These are phyloP conservation scores for Kluyveromyces sp. DNA, from an alignment of 1,139 yeast species.

Conservation along the genomic window DNA sequence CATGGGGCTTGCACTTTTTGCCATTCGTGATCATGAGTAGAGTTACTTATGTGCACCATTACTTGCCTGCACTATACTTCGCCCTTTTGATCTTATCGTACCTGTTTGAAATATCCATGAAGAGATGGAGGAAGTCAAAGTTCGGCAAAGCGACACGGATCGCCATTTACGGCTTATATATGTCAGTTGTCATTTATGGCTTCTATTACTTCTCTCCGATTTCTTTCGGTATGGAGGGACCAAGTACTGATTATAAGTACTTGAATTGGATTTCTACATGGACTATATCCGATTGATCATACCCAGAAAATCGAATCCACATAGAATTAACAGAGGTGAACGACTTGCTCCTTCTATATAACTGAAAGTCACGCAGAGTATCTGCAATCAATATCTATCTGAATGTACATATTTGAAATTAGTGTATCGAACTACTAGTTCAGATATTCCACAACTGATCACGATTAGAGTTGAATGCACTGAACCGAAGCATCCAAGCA, in stretches of 20 bases:
- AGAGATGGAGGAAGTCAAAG: constrained; percentile 32
- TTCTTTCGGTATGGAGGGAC: constrained; percentile 88
- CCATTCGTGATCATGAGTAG: constrained; percentile 95
- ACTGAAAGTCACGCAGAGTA: not conserved
- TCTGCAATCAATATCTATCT: not conserved
- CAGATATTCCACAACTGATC: too few relatives aligned
- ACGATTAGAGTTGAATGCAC: not conserved
- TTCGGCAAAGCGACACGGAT: constrained; percentile 29
- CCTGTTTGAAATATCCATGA: constrained; percentile 58
- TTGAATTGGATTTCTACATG: constrained; percentile 73
- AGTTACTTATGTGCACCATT: constrained; percentile 95
- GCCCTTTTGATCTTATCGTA: constrained; percentile 80
- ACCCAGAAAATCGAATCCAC: not conserved
- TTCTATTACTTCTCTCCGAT: constrained; percentile 72
- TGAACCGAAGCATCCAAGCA: not conserved
- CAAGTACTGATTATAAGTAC: constrained; percentile 57
- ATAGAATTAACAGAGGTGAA: not conserved
- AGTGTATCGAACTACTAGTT: not conserved
- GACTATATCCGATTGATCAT: constrained; percentile 40
- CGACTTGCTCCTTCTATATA: not conserved
- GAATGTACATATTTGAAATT: too few relatives aligned
- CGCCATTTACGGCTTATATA: constrained; percentile 39
- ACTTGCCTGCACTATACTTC: constrained; percentile 92
- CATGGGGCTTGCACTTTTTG: constrained; percentile 88
- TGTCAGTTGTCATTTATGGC: constrained; percentile 52